A percentile compares a stretch with the other conserved stretches of the same genome.
Conservation (phyloP, 257 asterid species). For the Linderniella brevidens region DNA sequence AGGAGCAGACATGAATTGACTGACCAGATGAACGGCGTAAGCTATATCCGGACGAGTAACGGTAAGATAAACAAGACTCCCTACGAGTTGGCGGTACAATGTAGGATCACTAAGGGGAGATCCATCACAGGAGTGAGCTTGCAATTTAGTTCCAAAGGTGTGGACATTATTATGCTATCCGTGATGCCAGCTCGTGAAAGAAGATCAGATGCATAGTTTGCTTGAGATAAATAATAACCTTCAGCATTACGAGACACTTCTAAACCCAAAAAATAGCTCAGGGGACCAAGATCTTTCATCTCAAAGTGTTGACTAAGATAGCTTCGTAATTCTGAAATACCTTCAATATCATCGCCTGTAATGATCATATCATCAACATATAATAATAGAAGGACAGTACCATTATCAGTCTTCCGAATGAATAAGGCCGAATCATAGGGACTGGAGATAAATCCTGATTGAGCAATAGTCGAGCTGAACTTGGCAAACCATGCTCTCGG, state of each 20-base stretch:
- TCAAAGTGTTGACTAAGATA: constrained; percentile 1
- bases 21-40: constrained; percentile 1
- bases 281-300: constrained; percentile 1
- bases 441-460: background rate
- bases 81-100: background rate
- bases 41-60: background rate
- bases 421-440: background rate
- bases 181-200: background rate
- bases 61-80: constrained; percentile 3
- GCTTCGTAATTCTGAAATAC: background rate
- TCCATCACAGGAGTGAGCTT: background rate
- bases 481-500: background rate
- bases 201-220: background rate
- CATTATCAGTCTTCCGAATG: background rate
- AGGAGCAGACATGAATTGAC: background rate
- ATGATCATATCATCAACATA: constrained; percentile 4
- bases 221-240: constrained; percentile 1
- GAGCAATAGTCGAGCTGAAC: background rate
- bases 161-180: background rate
- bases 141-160: background rate
- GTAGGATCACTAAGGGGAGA: constrained; percentile 1
- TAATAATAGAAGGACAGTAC: background rate
- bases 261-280: background rate
- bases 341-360: background rate
- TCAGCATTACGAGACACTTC: background rate